Evolutionary conservation across 2,329 filamentous ascomycete species (phyloP), one percentile per base, ranked within the genome.

Genomic region (Clonostachys sp.): DNA sequence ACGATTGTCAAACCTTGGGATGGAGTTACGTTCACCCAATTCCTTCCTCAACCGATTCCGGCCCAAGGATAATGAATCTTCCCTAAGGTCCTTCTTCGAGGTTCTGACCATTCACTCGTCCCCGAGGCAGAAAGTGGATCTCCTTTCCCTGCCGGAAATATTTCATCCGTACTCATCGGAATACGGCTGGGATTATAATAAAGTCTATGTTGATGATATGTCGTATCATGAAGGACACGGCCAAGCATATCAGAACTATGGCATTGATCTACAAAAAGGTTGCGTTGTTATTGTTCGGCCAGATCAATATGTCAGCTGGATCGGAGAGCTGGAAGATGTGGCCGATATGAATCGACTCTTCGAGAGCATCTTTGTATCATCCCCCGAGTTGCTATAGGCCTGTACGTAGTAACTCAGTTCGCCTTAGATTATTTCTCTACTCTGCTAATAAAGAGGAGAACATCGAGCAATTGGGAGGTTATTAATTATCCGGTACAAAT

Each of bases 91-190:
- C 24, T 47, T 81, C 5, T 69, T 88, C 34, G 82, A 86, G 34
- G 65, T 87, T 0, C 59, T 87, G 4, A 80, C 81, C 0, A 64
- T 86, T 1, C 84, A 88, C 58, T 71, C 73, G 3, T 68, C 78
- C 0, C 70, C 69, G 20, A 68, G 83, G 36, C 59, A 55, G 0
- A 65, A 74, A 0, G 65, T 77, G 0, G 75, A 80, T 45, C 57
- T 81, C 8, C 58, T 78, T 17, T 74, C 78, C 46, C 70, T 81
- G 20, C 76, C 77, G 0, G 67, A 71, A 2, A 62, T 74, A 0
- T 71, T 78, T 38, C 71, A 70, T 36, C 73, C 73, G 0, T 75
- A 70, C 36, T 68, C 75, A 34, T 51, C 68, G 13, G 58, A 63
- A 7, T 55, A 66, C 0, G 80, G 80, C 0, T 81, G 74, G 71